Evolutionary conservation across 768 basidiomycete species (phyloP).

Genomic region (Podaxis sp.): DNA sequence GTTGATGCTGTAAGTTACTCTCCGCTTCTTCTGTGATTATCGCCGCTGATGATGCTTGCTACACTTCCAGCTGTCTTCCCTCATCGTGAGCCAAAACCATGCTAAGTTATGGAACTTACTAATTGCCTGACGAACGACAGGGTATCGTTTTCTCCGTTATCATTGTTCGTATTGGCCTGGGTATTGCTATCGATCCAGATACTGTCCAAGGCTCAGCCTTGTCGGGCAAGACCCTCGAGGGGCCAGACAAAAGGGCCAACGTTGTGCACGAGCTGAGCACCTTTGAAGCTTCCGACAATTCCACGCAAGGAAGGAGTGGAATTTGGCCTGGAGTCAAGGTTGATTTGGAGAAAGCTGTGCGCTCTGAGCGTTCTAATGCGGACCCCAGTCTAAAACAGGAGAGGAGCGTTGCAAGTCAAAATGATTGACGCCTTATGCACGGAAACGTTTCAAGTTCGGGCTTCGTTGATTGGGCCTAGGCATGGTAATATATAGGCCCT

Average conservation of each 20-base stretch:
- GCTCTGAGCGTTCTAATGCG: background rate
- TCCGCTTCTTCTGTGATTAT: background rate
- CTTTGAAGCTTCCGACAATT: background rate
- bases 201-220: slow-evolving; percentile 3
- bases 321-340: background rate
- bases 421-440: too few relatives aligned
- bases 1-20: slow-evolving; percentile 31
- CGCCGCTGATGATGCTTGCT: background rate
- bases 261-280: slow-evolving; percentile 1
- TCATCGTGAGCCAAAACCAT: background rate
- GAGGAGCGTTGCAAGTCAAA: background rate
- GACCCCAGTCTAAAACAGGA: background rate
- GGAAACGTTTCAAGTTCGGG: too few relatives aligned
- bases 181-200: slow-evolving; percentile 23
- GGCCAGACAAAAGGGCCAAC: background rate
- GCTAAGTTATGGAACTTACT: background rate
- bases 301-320: background rate
- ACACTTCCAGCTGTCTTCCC: slow-evolving; percentile 7
- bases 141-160: slow-evolving; percentile 37
- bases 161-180: slow-evolving; percentile 37
- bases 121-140: slow-evolving; percentile 16
- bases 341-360: background rate
- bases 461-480: too few relatives aligned
- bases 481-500: too few relatives aligned
- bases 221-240: background rate